Conservation (phyloP, 169 alveolate species). For the Cryptosporidium meleagridis region DNA sequence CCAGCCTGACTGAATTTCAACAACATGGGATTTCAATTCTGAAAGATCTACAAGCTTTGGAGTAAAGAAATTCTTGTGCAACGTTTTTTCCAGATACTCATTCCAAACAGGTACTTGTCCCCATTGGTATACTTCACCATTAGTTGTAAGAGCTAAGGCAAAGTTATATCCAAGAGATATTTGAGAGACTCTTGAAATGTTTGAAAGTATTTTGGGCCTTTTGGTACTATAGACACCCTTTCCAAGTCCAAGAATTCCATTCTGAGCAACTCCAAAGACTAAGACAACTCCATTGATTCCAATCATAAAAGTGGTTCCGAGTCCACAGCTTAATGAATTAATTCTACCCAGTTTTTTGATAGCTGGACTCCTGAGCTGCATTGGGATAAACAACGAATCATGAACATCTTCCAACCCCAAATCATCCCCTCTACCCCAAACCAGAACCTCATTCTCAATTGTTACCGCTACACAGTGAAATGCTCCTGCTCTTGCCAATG, state of each 20-base stretch:
- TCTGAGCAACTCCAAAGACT: slow-evolving; percentile 66
- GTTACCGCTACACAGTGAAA: slow-evolving; percentile 72
- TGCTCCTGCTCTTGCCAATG: slow-evolving; percentile 59
- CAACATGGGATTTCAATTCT: slow-evolving; percentile 6
- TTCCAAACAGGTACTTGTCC: slow-evolving; percentile 71
- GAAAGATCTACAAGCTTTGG: slow-evolving; percentile 31
- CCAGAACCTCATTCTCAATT: slow-evolving; percentile 48
- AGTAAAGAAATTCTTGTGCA: slow-evolving; percentile 33
- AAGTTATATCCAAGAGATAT: slow-evolving; percentile 64
- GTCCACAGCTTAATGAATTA: slow-evolving; percentile 54
- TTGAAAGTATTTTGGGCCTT: slow-evolving; percentile 61
- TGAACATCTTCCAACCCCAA: slow-evolving; percentile 61
- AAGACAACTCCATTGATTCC: slow-evolving; percentile 46
- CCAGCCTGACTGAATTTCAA: slow-evolving; percentile 73
- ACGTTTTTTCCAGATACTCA: slow-evolving; percentile 7
- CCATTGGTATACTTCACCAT: slow-evolving; percentile 71
- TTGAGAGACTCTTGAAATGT: slow-evolving; percentile 32
- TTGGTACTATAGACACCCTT: slow-evolving; percentile 64
- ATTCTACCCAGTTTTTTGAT: slow-evolving; percentile 50
- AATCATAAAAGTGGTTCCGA: slow-evolving; percentile 61
- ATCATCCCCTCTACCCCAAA: slow-evolving; percentile 74
- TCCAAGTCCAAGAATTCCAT: slow-evolving; percentile 69
- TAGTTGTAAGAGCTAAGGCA: slow-evolving; percentile 46
- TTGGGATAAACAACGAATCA: slow-evolving; percentile 49
- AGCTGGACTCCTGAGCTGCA: slow-evolving; percentile 70